Evolutionary conservation across 1,284 basidiomycete species (phyloP), one percentile per base, ranked within the genome.

Genomic region (Ganoderma resinaceum): DNA sequence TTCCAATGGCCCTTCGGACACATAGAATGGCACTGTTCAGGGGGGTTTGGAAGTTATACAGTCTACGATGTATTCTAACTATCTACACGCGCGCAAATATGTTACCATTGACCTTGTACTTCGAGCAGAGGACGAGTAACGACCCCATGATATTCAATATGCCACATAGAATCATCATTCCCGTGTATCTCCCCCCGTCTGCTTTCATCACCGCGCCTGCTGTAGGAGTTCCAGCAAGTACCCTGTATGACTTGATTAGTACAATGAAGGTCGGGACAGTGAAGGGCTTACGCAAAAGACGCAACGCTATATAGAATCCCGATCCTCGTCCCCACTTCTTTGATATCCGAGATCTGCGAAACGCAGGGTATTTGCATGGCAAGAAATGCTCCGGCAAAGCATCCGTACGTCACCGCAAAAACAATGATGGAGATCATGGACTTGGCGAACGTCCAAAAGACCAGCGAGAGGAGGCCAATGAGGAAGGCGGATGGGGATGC

Each of bases 221-320:
- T 7, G 82, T 81, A 2, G 89, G 89, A 1, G 85, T 85, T 4
- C 89, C 89, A 23, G 87, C 77, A 20, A 91, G 80, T 0, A 89
- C 84, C 31, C 90, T 91, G 70, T 12, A 18, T 3, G 2, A 8
- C 9, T 61, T 3, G 18, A 38, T 42, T n/a, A 31, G 53, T n/a
- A 49, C 11, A 14, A 35, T 23, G 1, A 26, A 16, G 9, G 37
- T 26, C 9, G 33, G 26, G 29, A 4, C 11, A 2, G 6, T 9
- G 26, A 3, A 38, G 55, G 12, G 88, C 90, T 83, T 76, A 91
- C 90, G 89, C 89, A 52, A 91, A 82, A 0, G 90, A 88, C 23
- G 89, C 85, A 12, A 89, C 76, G 33, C 82, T 88, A 72, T 91
- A 91, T 61, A 91, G 72, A 67, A 86, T 80, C 26, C 90, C 90